These are phyloP conservation scores for Spathaspora sp. DNA, from an alignment of 1,139 yeast genomes.

Conservation along the genomic window DNA sequence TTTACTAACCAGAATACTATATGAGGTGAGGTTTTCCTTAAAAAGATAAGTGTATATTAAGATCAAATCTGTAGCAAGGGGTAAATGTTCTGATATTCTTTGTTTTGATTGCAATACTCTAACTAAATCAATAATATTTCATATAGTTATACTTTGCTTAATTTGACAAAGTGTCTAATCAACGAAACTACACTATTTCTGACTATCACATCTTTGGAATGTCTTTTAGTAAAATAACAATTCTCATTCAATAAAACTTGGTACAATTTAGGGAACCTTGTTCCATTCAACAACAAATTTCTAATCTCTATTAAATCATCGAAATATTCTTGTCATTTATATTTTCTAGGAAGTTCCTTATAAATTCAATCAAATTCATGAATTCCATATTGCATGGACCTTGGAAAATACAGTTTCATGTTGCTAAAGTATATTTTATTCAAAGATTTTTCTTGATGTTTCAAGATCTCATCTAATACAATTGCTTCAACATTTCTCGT, in stretches of 20 bases:
- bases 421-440: background rate
- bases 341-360: background rate
- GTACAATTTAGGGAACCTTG: background rate
- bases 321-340: background rate
- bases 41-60: too few relatives aligned
- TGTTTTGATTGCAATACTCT: too few relatives aligned
- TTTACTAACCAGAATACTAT: too few relatives aligned
- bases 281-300: background rate
- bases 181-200: too few relatives aligned
- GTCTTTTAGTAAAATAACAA: background rate
- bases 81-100: too few relatives aligned
- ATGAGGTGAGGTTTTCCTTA: too few relatives aligned
- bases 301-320: background rate
- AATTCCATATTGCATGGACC: background rate
- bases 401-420: too few relatives aligned
- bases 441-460: background rate
- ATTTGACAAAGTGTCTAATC: too few relatives aligned
- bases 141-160: too few relatives aligned
- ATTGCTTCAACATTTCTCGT: background rate
- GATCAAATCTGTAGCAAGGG: too few relatives aligned
- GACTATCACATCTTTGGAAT: background rate
- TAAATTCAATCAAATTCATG: background rate
- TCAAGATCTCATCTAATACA: background rate
- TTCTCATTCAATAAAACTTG: background rate
- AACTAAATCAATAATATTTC: too few relatives aligned